Evolutionary conservation across 169 alveolate species (phyloP).

Genomic region (Plasmodium inui): DNA sequence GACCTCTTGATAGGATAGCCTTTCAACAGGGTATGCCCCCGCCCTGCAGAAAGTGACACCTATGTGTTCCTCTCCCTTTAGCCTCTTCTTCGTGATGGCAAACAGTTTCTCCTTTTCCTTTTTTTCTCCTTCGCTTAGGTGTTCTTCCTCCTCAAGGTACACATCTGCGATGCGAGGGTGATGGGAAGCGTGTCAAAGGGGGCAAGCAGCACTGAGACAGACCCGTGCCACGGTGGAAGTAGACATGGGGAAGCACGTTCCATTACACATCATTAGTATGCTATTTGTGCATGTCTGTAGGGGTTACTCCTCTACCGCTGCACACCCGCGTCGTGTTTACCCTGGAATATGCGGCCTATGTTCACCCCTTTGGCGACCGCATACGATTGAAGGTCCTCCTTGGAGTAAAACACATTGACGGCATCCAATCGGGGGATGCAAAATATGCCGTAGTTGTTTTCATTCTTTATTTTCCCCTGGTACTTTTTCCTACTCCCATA

Average conservation of each 20-base stretch:
- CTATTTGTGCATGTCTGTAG: neutral
- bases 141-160: neutral
- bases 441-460: slow-evolving; percentile 30
- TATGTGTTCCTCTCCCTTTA: slow-evolving; percentile 20
- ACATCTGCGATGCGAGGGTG: slow-evolving; percentile 12
- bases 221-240: neutral
- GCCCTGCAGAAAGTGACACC: neutral
- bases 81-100: slow-evolving; percentile 15
- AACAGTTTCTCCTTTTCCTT: slow-evolving; percentile 24
- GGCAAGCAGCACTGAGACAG: neutral
- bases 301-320: neutral
- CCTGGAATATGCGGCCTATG: neutral
- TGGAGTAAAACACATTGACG: slow-evolving; percentile 13
- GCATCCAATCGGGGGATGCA: neutral
- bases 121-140: slow-evolving; percentile 36
- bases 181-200: neutral
- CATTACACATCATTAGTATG: neutral
- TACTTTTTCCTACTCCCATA: slow-evolving; percentile 40
- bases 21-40: neutral
- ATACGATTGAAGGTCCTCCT: neutral
- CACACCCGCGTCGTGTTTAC: neutral
- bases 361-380: neutral
- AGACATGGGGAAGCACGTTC: neutral
- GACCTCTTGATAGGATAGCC: slow-evolving; percentile 8
- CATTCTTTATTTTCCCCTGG: slow-evolving; percentile 53